Evolutionary conservation across 768 basidiomycete species (phyloP).

Genomic region (Boletus sp.): DNA sequence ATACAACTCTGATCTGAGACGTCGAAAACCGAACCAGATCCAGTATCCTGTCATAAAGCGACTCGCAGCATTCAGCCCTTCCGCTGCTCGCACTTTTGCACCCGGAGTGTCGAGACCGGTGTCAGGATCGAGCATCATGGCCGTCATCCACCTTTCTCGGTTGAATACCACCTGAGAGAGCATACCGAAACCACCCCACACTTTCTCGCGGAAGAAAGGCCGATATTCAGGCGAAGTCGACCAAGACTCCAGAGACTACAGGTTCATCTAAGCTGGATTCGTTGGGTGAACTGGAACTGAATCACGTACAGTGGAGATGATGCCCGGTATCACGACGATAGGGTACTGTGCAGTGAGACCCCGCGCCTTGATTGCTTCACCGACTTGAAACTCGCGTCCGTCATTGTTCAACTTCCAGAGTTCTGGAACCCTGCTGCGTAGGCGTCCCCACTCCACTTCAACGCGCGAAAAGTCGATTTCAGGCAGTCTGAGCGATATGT

Average conservation of each 20-base stretch:
- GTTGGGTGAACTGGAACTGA: background rate
- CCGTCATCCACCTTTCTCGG: conserved; percentile 83
- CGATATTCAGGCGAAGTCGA: conserved; percentile 82
- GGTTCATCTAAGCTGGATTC: background rate
- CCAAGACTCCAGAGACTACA: conserved; percentile 90
- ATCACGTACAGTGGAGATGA: conserved; percentile 76
- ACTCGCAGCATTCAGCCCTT: conserved; percentile 88
- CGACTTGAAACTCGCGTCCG: conserved; percentile 77
- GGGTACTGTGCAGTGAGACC: conserved; percentile 72
- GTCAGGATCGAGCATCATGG: conserved; percentile 86
- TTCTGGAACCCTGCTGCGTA: conserved; percentile 70
- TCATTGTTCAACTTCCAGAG: conserved; percentile 80
- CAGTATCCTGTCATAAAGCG: conserved; percentile 89
- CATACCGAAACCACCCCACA: conserved; percentile 81
- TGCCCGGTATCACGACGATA: conserved; percentile 83
- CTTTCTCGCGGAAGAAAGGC: conserved; percentile 87
- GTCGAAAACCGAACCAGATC: conserved; percentile 64
- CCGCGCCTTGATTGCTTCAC: conserved; percentile 60
- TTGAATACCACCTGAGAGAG: conserved; percentile 79
- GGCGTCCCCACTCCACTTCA: conserved; percentile 66
- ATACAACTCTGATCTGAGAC: background rate
- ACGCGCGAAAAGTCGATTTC: conserved; percentile 65
- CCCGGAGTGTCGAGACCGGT: conserved; percentile 89
- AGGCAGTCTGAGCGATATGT: conserved; percentile 59
- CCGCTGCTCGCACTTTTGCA: conserved; percentile 85